Percentiles rank a stretch among this genome's conserved stretches.
Evolutionary conservation across 129 eudicot genomes (phyloP).

Genomic region (Artemisia argyi): DNA sequence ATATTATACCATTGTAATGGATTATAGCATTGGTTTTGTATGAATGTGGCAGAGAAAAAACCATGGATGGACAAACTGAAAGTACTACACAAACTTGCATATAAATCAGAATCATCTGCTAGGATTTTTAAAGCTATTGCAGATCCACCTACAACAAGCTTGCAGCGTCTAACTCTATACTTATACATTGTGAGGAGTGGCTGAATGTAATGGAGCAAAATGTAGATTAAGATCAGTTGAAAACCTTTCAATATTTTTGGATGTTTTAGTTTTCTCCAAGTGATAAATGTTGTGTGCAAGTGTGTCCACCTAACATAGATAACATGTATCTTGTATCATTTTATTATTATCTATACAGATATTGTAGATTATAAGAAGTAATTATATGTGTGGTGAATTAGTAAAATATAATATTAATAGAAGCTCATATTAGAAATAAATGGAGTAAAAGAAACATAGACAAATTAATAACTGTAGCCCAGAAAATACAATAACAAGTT

Average conservation of each 20-base stretch:
- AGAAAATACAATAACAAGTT: too few species aligned
- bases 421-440: background rate
- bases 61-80: constrained; percentile 96
- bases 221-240: too few species aligned
- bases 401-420: constrained; percentile 6
- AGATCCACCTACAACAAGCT: constrained; percentile 98
- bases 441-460: constrained; percentile 3
- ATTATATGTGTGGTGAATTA: background rate
- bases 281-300: background rate
- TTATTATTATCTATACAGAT: background rate
- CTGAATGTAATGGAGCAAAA: too few species aligned
- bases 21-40: constrained; percentile 12
- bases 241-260: too few species aligned
- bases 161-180: constrained; percentile 58
- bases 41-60: constrained; percentile 63
- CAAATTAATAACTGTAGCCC: too few species aligned
- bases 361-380: constrained; percentile 1
- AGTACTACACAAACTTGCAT: constrained; percentile 75
- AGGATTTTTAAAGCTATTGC: constrained; percentile 96
- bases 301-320: background rate
- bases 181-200: too few species aligned
- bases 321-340: background rate
- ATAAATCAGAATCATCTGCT: constrained; percentile 60
- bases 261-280: too few species aligned
- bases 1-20: background rate